phyloP scores from a whole-genome alignment of 768 basidiomycete species.

The Hebeloma cylindrosporum region DNA sequence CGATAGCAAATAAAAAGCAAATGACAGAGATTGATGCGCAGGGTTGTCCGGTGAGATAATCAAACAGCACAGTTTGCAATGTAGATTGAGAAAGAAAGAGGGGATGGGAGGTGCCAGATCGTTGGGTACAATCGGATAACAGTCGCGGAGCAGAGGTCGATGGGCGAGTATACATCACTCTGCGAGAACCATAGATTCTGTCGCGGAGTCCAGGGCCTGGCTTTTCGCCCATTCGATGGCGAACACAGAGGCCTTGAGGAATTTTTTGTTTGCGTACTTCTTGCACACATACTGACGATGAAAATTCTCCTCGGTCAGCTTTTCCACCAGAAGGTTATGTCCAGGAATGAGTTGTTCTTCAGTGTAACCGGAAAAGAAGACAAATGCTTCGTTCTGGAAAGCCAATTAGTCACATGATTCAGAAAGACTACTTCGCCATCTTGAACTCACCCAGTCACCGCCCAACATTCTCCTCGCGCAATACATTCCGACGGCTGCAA shows the following conservation, averaged over 20 bases:
- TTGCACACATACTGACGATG: constrained; percentile 85
- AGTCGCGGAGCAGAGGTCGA: neutral
- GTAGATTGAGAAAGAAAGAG: constrained; percentile 20
- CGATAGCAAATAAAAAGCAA: constrained; percentile 32
- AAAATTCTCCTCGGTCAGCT: constrained; percentile 78
- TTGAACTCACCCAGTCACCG: constrained; percentile 86
- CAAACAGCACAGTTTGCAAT: constrained; percentile 19
- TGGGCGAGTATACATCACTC: constrained; percentile 29
- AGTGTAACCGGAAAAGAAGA: constrained; percentile 90
- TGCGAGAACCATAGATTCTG: constrained; percentile 47
- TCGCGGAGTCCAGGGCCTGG: constrained; percentile 37
- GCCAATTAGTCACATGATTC: constrained; percentile 39
- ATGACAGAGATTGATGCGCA: constrained; percentile 22
- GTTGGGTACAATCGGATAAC: neutral
- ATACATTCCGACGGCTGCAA: constrained; percentile 98
- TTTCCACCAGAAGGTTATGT: constrained; percentile 78
- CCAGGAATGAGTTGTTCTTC: constrained; percentile 85
- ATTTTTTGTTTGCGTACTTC: constrained; percentile 98
- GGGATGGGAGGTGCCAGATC: constrained; percentile 12
- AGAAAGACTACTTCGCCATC: no score
- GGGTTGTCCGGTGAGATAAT: constrained; percentile 19
- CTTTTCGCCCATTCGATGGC: constrained; percentile 73
- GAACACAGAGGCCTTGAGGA: constrained; percentile 85
- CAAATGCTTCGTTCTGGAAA: constrained; percentile 80
- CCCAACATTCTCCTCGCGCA: constrained; percentile 91